A percentile compares a stretch with the other conserved stretches of the same genome.
These are phyloP conservation scores for Euphorbia schlechtendalii DNA, from an alignment of 441 rosid genomes.

Conservation along the genomic window DNA sequence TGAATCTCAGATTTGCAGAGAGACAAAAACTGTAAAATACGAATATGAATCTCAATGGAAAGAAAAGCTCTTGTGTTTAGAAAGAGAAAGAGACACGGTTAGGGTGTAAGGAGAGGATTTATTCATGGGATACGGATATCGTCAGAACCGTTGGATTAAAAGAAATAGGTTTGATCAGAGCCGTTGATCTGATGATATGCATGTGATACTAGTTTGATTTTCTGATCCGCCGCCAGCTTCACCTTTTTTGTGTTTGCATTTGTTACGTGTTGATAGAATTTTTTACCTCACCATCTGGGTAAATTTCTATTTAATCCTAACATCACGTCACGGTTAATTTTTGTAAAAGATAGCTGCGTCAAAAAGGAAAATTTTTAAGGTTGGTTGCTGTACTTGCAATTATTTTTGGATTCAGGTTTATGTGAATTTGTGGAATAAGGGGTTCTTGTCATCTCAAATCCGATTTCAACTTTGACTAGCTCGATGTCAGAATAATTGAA, in stretches of 20 bases:
- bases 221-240: constrained; percentile 66
- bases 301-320: neutral
- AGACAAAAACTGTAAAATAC: constrained; percentile 10
- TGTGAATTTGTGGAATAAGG: neutral
- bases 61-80: constrained; percentile 17
- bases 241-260: neutral
- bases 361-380: neutral
- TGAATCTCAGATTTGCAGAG: constrained; percentile 9
- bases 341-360: no score
- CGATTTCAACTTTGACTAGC: neutral
- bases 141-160: constrained; percentile 40
- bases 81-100: constrained; percentile 17
- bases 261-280: no score
- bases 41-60: constrained; percentile 3
- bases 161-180: constrained; percentile 14
- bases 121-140: constrained; percentile 24
- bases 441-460: neutral
- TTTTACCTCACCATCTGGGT: neutral
- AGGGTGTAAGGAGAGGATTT: constrained; percentile 38
- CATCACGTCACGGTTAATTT: neutral
- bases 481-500: no score
- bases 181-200: constrained; percentile 37
- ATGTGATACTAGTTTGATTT: no score
- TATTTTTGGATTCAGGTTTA: no score
- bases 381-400: no score